Percentiles rank a stretch among this genome's conserved stretches.
Conservation (phyloP, 2,329 filamentous ascomycete genomes). For the Talaromyces piceae region DNA sequence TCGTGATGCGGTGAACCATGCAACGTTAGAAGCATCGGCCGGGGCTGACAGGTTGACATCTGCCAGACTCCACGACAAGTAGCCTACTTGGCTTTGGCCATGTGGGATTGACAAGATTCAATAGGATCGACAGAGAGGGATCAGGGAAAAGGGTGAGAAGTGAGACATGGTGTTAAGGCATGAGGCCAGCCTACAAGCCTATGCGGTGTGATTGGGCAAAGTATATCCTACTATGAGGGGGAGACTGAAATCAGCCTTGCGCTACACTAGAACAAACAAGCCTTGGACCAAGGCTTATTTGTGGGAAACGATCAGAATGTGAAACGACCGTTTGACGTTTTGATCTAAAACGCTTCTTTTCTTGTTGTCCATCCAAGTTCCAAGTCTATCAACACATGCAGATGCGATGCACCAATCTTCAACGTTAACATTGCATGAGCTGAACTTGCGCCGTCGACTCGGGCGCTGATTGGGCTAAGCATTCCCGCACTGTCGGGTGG, state of each 20-base stretch:
- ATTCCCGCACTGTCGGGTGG: background rate
- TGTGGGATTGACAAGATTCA: too few species aligned
- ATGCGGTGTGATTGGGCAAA: background rate
- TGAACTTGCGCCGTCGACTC: background rate
- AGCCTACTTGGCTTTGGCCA: too few species aligned
- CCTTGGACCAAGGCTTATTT: background rate
- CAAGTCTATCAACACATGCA: background rate
- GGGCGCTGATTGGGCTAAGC: background rate
- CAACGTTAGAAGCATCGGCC: background rate
- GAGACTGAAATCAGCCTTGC: background rate
- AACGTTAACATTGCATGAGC: background rate
- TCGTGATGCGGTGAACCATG: background rate
- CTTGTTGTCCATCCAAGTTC: too few species aligned
- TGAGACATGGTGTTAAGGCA: background rate
- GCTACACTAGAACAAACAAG: background rate
- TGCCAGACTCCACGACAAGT: too few species aligned
- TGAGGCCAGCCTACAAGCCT: background rate
- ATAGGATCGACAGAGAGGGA: too few species aligned
- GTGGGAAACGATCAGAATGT: background rate
- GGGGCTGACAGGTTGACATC: background rate
- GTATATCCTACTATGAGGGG: background rate
- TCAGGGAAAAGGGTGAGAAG: too few species aligned
- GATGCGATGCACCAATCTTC: too few species aligned
- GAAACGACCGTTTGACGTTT: background rate
- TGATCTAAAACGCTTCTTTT: too few species aligned